Evolutionary conservation across 495 filamentous ascomycete genomes (phyloP).

Genomic region (Lasiosphaeriaceae sp.): DNA sequence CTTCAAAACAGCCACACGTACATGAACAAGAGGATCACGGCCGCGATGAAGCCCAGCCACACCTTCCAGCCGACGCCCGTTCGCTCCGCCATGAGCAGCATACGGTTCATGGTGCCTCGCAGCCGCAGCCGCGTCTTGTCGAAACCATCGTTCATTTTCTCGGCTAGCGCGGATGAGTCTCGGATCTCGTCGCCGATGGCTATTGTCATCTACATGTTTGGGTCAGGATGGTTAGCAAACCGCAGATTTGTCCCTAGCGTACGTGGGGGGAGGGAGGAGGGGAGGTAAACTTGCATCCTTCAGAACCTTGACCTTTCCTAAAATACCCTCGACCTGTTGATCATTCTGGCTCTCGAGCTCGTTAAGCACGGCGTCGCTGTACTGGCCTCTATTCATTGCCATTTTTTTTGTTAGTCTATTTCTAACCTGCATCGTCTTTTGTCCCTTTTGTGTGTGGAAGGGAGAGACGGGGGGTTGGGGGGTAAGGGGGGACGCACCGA

Average conservation of each 20-base stretch:
- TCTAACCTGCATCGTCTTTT: too few species aligned
- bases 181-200: slow-evolving; percentile 95
- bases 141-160: slow-evolving; percentile 88
- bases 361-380: slow-evolving; percentile 86
- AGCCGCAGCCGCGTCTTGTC: slow-evolving; percentile 76
- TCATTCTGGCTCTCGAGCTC: slow-evolving; percentile 97
- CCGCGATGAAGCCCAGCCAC: slow-evolving; percentile 82
- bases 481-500: slow-evolving; percentile 46
- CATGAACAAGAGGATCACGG: slow-evolving; percentile 74
- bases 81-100: slow-evolving; percentile 91
- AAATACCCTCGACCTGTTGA: slow-evolving; percentile 80
- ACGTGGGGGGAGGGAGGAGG: not conserved
- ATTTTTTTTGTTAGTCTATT: too few species aligned
- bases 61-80: slow-evolving; percentile 93
- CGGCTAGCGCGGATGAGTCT: slow-evolving; percentile 75
- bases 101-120: slow-evolving; percentile 90
- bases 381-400: slow-evolving; percentile 61
- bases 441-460: too few species aligned
- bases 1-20: slow-evolving; percentile 84
- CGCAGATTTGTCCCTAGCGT: slow-evolving; percentile 3
- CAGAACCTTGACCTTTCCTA: slow-evolving; percentile 83
- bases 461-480: too few species aligned
- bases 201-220: slow-evolving; percentile 64
- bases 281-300: slow-evolving; percentile 70
- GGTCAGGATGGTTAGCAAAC: not conserved